Evolutionary conservation across 2,329 filamentous ascomycete genomes (phyloP), one percentile per base, ranked within the genome.

Genomic region (Trichoderma harzianum): DNA sequence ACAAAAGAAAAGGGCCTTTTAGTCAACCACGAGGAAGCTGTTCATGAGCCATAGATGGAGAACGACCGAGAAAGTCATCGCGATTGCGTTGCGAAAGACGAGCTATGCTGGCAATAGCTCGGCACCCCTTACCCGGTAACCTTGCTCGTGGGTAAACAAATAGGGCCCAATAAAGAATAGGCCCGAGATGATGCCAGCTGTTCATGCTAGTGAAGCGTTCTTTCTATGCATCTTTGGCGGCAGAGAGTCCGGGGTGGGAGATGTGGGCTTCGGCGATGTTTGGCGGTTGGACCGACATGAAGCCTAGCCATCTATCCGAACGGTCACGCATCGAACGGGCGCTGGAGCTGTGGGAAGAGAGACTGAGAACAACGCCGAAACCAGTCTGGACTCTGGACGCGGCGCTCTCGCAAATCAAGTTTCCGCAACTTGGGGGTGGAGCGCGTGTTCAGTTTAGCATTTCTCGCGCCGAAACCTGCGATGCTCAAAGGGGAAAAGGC

Each of bases 1-100:
- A 63, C n/a, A 39, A 18, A 14, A 63, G n/a, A 65, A 65, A 65
- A 34, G 63, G 63, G 43, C 63, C 63, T 53, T 65, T 65, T 65
- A 7, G 28, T 11, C 24, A 55, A 34, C 43, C 28, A n/a, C 28
- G 62, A 34, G 63, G 63, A 53, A 34, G 7, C 43, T 65, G 5
- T 65, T 8, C 8, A 55, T 51, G 63, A 53, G 30, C 43, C 6
- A 55, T 21, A 65, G 43, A 21, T 53, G 21, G 63, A 53, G 47
- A 53, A 65, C 12, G 43, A 21, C 63, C 28, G 47, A 21, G 63
- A 34, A 55, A 36, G 11, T n/a, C 63, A 53, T 65, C 26, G n/a
- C 30, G 18, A 32, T 26, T 18, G 32, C 28, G n/a, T 32, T 21
- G n/a, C 43, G 14, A 34, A 32, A 65, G 12, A 18, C 5, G 28